Evolutionary conservation across 495 filamentous ascomycete genomes (phyloP).

Genomic region (Eremomyces bilateralis): DNA sequence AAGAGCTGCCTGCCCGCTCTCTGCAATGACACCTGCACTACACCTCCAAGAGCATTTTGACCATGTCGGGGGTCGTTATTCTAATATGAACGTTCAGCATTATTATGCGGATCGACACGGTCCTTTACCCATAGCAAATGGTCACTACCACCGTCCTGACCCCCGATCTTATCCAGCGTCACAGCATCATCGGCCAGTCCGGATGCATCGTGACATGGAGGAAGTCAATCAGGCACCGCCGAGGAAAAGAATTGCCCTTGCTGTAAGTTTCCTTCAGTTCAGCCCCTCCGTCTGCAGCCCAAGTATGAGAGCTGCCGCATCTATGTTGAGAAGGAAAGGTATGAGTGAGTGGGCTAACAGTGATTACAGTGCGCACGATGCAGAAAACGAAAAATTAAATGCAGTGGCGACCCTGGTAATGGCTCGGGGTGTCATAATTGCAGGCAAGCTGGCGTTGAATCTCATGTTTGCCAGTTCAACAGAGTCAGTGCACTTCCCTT

Average conservation of each 20-base stretch:
- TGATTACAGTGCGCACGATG: conserved; percentile 60
- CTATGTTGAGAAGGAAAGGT: too few species aligned
- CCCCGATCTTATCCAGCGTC: too few species aligned
- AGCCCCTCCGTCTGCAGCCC: neutral
- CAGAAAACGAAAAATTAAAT: conserved; percentile 87
- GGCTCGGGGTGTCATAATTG: conserved; percentile 67
- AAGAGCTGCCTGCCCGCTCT: too few species aligned
- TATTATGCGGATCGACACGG: too few species aligned
- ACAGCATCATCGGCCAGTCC: too few species aligned
- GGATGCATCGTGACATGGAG: neutral
- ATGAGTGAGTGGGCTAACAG: neutral
- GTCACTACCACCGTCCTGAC: too few species aligned
- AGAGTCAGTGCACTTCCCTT: conserved; percentile 44
- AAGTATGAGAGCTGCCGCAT: neutral
- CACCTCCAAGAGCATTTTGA: too few species aligned
- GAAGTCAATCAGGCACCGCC: neutral
- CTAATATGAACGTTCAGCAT: too few species aligned
- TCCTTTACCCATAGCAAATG: too few species aligned
- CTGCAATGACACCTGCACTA: too few species aligned
- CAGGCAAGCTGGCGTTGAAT: conserved; percentile 41
- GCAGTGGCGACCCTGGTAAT: conserved; percentile 65
- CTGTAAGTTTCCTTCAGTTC: conserved; percentile 8
- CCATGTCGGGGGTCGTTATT: too few species aligned
- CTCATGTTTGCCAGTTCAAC: conserved; percentile 45
- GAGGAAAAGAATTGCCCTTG: conserved; percentile 10